Percentiles rank a stretch among this genome's conserved stretches.
phyloP scores from a whole-genome alignment of 768 basidiomycete species.

The Chalciporus pseudorubinellus region DNA sequence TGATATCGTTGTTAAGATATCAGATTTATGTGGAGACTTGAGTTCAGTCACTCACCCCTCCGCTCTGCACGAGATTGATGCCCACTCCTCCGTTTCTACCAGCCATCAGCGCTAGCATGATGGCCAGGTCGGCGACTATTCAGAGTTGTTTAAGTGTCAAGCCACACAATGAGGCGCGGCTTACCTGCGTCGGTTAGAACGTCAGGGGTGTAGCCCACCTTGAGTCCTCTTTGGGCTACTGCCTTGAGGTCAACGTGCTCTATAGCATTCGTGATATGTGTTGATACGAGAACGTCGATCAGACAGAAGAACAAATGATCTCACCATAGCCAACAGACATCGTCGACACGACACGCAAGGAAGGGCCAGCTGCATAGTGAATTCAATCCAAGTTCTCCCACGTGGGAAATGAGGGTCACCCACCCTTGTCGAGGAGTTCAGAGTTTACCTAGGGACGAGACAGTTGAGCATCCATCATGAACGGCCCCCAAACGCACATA shows the following conservation, averaged over 20 bases:
- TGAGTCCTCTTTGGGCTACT: slow-evolving; percentile 58
- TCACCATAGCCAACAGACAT: slow-evolving; percentile 89
- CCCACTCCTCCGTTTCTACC: slow-evolving; percentile 73
- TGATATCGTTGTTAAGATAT: slow-evolving; percentile 26
- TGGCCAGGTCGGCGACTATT: slow-evolving; percentile 81
- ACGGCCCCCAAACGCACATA: slow-evolving; percentile 23
- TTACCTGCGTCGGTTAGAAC: slow-evolving; percentile 88
- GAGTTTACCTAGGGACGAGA: slow-evolving; percentile 54
- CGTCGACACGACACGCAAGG: slow-evolving; percentile 81
- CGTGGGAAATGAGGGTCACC: background rate
- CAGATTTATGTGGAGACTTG: background rate
- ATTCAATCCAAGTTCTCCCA: background rate
- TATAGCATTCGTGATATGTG: slow-evolving; percentile 27
- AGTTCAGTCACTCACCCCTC: slow-evolving; percentile 48
- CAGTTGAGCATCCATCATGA: background rate
- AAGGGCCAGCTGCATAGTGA: slow-evolving; percentile 61
- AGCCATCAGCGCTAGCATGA: slow-evolving; percentile 95
- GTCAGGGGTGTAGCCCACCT: slow-evolving; percentile 89
- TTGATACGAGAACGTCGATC: background rate
- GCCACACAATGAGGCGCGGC: slow-evolving; percentile 1
- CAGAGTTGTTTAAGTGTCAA: background rate
- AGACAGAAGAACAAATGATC: slow-evolving; percentile 11
- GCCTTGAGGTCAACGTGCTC: slow-evolving; percentile 78
- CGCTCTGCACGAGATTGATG: slow-evolving; percentile 61
- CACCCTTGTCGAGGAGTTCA: slow-evolving; percentile 51